Evolutionary conservation across 2,329 filamentous ascomycete genomes (phyloP), one percentile per base, ranked within the genome.

Genomic region (Colletotrichum navitas): DNA sequence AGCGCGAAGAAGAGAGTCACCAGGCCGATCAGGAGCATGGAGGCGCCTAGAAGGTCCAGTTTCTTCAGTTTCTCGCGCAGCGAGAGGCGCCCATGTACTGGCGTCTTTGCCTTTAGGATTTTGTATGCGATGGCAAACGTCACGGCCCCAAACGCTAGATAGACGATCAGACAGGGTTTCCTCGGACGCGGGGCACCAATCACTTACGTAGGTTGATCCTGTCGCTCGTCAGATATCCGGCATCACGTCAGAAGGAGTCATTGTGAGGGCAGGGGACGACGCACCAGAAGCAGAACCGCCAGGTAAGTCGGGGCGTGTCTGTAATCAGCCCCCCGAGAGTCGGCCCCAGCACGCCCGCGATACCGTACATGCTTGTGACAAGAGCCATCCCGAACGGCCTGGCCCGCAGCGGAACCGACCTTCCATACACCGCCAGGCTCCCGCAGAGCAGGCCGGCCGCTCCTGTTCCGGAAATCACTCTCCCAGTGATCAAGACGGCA

Each of bases 121-220:
- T 26, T 58, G 55, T 58, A 32, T 16, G 39, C 34, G 24, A 43
- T 43, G 11, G 36, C 56, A 26, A 43, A 43, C 10, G 56, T 43
- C 8, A 43, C 56, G 1, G 56, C 39, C 2, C 36, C 56, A 43
- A 43, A 43, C 16, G 56, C 39, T 43, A 60, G 16, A 21, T 16
- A n/a, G 24, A 52, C 14, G 24, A 26, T 21, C 18, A 26, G 26
- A 29, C 5, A 60, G 56, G 18, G 16, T 14, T 24, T 8, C 4
- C 3, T 41, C n/a, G 54, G 54, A 2, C 10, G 7, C 36, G 5
- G 12, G 4, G n/a, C 5, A 14, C 18, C 24, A 14, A 26, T 18
- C 16, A 58, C 55, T 58, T 32, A 58, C 55, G 55, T 39, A 58
- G n/a, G n/a, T 58, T 58, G n/a, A 58, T 58, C 55, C 55, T 58